A percentile compares a stretch with the other conserved stretches of the same genome.
phyloP scores from a whole-genome alignment of 2,329 filamentous ascomycete species.

The Pseudogymnoascus sp. region DNA sequence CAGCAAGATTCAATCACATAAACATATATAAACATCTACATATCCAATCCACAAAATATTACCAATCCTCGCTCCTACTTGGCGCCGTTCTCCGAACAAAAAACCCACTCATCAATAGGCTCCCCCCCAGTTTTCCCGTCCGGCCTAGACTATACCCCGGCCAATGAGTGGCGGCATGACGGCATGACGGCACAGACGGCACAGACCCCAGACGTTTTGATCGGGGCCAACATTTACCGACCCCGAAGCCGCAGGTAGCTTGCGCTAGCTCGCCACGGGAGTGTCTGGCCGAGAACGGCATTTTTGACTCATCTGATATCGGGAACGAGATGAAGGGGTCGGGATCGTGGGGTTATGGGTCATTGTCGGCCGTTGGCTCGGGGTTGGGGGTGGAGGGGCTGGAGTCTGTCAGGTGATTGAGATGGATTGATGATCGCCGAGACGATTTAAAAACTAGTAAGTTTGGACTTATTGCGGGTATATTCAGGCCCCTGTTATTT shows the following conservation, averaged over 20 bases:
- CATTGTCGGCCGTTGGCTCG: background rate
- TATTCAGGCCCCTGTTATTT: background rate
- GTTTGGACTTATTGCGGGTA: background rate
- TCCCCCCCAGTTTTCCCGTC: background rate
- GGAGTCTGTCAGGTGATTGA: background rate
- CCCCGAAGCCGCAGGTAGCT: background rate
- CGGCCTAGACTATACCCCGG: background rate
- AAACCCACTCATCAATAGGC: background rate
- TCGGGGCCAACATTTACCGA: background rate
- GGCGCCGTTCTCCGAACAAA: background rate
- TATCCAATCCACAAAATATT: background rate
- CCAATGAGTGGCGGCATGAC: slow-evolving; percentile 1
- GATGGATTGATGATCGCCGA: background rate
- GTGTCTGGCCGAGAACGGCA: background rate
- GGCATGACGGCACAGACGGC: slow-evolving; percentile 3
- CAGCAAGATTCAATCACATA: background rate
- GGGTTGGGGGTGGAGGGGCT: background rate
- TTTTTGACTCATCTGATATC: background rate
- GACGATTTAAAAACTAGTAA: background rate
- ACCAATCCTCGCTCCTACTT: background rate
- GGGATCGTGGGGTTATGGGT: background rate
- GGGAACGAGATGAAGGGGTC: background rate
- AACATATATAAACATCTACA: background rate
- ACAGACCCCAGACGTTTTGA: background rate
- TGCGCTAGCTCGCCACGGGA: background rate